Percentiles rank a stretch among this genome's conserved stretches.
Conservation (phyloP, 257 asterid genomes). For the Solanum chmielewskii region DNA sequence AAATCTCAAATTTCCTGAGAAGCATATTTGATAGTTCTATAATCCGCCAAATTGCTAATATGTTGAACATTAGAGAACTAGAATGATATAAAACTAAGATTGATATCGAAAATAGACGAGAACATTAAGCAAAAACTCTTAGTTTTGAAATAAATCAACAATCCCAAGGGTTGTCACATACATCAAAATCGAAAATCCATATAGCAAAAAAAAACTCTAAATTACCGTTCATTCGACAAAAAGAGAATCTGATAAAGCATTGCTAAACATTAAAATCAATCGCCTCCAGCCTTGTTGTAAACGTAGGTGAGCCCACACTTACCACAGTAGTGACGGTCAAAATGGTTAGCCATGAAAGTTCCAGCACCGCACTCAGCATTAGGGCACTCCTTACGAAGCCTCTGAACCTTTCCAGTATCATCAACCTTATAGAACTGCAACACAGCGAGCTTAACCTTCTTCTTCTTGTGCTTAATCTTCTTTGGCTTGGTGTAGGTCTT, state of each 20-base stretch:
- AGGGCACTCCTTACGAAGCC: slow-evolving; percentile 73
- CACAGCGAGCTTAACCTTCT: slow-evolving; percentile 60
- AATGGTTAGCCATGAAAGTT: slow-evolving; percentile 64
- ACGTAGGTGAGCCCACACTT: slow-evolving; percentile 68
- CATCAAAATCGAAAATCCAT: background rate
- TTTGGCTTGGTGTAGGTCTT: slow-evolving; percentile 70
- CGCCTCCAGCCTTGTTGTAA: slow-evolving; percentile 59
- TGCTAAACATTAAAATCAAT: slow-evolving; percentile 1
- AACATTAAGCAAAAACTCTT: background rate
- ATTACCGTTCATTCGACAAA: background rate
- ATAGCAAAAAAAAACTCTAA: background rate
- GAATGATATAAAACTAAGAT: background rate
- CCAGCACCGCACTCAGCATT: slow-evolving; percentile 66
- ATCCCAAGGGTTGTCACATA: background rate
- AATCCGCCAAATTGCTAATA: background rate
- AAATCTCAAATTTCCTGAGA: background rate
- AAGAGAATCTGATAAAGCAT: background rate
- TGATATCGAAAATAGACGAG: background rate
- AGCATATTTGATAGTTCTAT: background rate
- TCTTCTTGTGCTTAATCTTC: slow-evolving; percentile 63
- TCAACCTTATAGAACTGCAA: slow-evolving; percentile 66
- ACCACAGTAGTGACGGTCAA: slow-evolving; percentile 66
- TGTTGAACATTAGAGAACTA: background rate
- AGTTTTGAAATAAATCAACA: background rate
- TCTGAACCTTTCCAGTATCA: slow-evolving; percentile 58